Evolutionary conservation across 805 yeast species (phyloP).

Genomic region (Alloascoidea africana): DNA sequence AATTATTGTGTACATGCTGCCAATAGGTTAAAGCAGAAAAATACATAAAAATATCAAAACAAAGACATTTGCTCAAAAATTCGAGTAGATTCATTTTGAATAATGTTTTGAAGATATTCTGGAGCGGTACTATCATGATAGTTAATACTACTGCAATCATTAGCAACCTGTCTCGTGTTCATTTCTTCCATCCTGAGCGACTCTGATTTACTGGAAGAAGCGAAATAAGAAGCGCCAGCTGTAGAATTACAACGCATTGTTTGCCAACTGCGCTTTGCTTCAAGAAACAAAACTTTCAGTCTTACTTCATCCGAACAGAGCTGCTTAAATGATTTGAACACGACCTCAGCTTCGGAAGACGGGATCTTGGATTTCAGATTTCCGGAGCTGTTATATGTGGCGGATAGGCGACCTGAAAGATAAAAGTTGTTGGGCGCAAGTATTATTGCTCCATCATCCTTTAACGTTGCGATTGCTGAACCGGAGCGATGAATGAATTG

Average conservation of each 20-base stretch:
- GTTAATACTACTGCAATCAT: too few species aligned
- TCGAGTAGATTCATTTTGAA: neutral
- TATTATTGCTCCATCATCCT: constrained; percentile 63
- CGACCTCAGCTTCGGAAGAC: constrained; percentile 17
- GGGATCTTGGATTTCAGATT: too few species aligned
- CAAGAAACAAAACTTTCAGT: constrained; percentile 37
- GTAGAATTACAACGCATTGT: neutral
- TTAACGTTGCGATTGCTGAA: constrained; percentile 73
- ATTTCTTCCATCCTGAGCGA: too few species aligned
- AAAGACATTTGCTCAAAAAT: neutral
- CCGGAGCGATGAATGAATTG: constrained; percentile 90
- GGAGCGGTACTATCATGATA: too few species aligned
- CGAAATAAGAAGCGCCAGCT: neutral
- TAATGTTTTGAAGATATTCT: neutral
- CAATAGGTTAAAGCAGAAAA: too few species aligned
- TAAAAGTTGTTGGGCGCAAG: constrained; percentile 82
- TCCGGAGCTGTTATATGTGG: too few species aligned
- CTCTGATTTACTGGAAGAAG: neutral
- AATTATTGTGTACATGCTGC: too few species aligned
- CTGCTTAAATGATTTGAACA: constrained; percentile 54
- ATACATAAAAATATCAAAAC: too few species aligned
- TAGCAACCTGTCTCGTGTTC: too few species aligned
- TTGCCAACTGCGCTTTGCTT: constrained; percentile 30
- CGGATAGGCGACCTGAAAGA: constrained; percentile 33
- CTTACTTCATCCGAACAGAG: constrained; percentile 38